A percentile compares a stretch with the other conserved stretches of the same genome.
Conservation (phyloP, 768 basidiomycete species). For the Pulveroboletus sp. region DNA sequence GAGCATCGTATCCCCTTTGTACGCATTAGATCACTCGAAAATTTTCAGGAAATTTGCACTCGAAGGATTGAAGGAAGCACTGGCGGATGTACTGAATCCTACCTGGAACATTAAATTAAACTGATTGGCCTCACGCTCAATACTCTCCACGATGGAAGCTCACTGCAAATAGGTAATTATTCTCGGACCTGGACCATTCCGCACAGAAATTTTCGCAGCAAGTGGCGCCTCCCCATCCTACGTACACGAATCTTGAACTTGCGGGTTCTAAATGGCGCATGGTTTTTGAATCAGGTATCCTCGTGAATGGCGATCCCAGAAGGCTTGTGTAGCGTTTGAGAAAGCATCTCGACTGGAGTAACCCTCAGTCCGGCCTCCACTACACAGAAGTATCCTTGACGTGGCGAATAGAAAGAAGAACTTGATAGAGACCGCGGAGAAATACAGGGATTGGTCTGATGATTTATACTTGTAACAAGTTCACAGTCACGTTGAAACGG, state of each 20-base stretch:
- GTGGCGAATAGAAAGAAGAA: slow-evolving; percentile 7
- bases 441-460: slow-evolving; percentile 18
- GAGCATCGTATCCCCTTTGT: slow-evolving; percentile 23
- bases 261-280: slow-evolving; percentile 6
- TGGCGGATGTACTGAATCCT: slow-evolving; percentile 24
- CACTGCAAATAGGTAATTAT: slow-evolving; percentile 1
- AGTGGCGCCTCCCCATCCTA: slow-evolving; percentile 8
- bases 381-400: slow-evolving; percentile 9
- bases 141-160: neutral
- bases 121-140: neutral
- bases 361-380: slow-evolving; percentile 19
- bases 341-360: slow-evolving; percentile 18
- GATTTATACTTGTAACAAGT: no score
- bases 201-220: neutral
- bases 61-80: slow-evolving; percentile 27
- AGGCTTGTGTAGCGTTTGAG: slow-evolving; percentile 21
- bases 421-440: slow-evolving; percentile 14
- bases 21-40: neutral
- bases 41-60: slow-evolving; percentile 19
- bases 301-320: slow-evolving; percentile 17
- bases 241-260: slow-evolving; percentile 16
- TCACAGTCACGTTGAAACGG: no score
- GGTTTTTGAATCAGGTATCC: neutral
- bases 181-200: slow-evolving; percentile 15
- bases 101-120: slow-evolving; percentile 24